Evolutionary conservation across 805 yeast genomes (phyloP).

Genomic region (Metschnikowia rubicola): DNA sequence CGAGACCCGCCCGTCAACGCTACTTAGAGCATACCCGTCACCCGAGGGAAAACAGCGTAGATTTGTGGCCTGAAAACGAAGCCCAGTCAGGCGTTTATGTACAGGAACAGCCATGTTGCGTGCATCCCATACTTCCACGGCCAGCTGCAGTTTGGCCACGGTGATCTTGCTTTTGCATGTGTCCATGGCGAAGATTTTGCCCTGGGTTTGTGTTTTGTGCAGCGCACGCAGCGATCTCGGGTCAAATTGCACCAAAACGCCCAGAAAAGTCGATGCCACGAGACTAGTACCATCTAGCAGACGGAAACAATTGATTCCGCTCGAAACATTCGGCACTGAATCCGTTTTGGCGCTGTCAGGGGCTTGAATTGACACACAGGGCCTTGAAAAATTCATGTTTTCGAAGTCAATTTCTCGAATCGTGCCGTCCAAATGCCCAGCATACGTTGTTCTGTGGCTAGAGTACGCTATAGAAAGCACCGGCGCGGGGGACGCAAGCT

Average conservation of each 20-base stretch:
- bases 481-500: constrained; percentile 15
- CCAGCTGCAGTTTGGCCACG: constrained; percentile 52
- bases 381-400: constrained; percentile 22
- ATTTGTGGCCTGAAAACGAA: constrained; percentile 61
- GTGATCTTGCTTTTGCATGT: constrained; percentile 42
- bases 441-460: constrained; percentile 32
- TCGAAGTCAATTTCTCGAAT: constrained; percentile 51
- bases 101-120: constrained; percentile 44
- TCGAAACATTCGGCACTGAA: background rate
- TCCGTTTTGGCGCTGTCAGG: background rate
- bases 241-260: constrained; percentile 11
- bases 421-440: constrained; percentile 55
- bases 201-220: constrained; percentile 26
- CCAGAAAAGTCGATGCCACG: constrained; percentile 18
- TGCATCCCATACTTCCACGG: constrained; percentile 55
- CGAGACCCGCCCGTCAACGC: constrained; percentile 81
- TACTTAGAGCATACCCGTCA: constrained; percentile 61
- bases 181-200: constrained; percentile 65
- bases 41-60: constrained; percentile 51
- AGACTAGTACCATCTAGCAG: constrained; percentile 9
- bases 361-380: background rate
- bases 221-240: constrained; percentile 9
- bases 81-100: constrained; percentile 56
- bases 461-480: constrained; percentile 29
- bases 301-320: constrained; percentile 19